phyloP scores from a whole-genome alignment of 257 asterid genomes.

The Ilex aquifolium region DNA sequence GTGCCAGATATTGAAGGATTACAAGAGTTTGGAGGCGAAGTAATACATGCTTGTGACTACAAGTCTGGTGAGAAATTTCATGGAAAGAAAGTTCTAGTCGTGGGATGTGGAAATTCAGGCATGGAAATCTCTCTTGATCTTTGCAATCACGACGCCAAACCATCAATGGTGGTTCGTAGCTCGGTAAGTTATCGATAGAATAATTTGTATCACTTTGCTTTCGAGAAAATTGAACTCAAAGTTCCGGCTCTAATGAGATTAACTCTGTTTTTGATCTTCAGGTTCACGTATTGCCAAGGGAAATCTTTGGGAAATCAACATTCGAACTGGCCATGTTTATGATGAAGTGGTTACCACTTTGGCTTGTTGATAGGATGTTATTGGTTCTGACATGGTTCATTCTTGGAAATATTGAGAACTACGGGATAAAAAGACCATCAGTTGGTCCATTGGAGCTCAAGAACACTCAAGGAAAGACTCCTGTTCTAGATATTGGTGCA shows the following conservation, averaged over 20 bases:
- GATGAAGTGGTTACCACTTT: constrained; percentile 60
- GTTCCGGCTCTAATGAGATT: not conserved
- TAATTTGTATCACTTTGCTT: not conserved
- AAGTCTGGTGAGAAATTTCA: constrained; percentile 43
- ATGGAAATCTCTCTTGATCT: constrained; percentile 65
- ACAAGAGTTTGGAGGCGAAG: constrained; percentile 44
- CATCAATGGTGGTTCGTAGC: constrained; percentile 51
- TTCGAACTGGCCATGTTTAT: constrained; percentile 50
- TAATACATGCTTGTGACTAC: constrained; percentile 48
- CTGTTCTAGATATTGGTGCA: constrained; percentile 66
- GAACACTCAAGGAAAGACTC: constrained; percentile 56
- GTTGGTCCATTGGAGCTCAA: constrained; percentile 56
- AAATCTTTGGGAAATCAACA: constrained; percentile 52
- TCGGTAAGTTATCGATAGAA: constrained; percentile 1
- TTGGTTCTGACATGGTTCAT: constrained; percentile 42
- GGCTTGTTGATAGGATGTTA: constrained; percentile 58
- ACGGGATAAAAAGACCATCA: constrained; percentile 49
- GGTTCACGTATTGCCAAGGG: constrained; percentile 73
- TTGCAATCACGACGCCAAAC: constrained; percentile 38
- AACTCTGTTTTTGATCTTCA: constrained; percentile 8
- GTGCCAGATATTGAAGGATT: constrained; percentile 62
- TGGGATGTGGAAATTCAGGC: constrained; percentile 62
- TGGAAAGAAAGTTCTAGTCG: constrained; percentile 55
- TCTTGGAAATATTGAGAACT: constrained; percentile 43
- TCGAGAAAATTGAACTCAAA: too few relatives aligned